Percentiles rank a stretch among this genome's conserved stretches.
These are phyloP conservation scores for Murraya koenigii DNA, from an alignment of 345 rosid genomes.

Conservation along the genomic window DNA sequence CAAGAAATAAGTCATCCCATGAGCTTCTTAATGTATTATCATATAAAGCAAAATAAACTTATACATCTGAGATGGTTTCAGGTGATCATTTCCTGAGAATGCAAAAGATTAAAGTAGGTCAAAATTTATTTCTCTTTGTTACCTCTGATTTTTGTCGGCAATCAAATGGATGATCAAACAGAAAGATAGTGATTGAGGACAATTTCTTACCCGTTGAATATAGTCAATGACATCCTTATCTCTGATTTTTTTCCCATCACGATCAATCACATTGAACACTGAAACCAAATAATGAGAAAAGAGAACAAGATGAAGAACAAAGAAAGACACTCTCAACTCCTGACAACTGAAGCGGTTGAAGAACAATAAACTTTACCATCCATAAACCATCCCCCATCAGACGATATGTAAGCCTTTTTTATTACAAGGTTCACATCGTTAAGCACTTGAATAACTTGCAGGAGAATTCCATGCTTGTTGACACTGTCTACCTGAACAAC, in stretches of 20 bases:
- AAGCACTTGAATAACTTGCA: constrained; percentile 88
- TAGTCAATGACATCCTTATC: constrained; percentile 53
- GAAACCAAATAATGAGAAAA: constrained; percentile 22
- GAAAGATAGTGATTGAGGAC: not conserved
- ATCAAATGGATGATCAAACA: not conserved
- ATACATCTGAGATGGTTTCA: not conserved
- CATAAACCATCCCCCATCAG: constrained; percentile 97
- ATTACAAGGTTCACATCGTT: constrained; percentile 81
- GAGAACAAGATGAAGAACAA: constrained; percentile 7
- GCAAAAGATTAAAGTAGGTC: not conserved
- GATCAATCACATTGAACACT: constrained; percentile 79
- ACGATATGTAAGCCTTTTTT: constrained; percentile 82
- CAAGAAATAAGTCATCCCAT: constrained; percentile 11
- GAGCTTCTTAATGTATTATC: not conserved
- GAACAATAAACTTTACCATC: constrained; percentile 47
- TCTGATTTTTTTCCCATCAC: constrained; percentile 61
- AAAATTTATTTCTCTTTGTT: not conserved
- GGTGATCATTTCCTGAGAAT: not conserved
- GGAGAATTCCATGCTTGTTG: constrained; percentile 81
- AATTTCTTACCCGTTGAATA: constrained; percentile 58
- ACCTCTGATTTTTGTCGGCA: not conserved
- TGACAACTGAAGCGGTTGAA: constrained; percentile 5
- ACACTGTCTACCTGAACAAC: constrained; percentile 68
- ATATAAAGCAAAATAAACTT: not conserved
- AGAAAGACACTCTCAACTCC: not conserved